Evolutionary conservation across 176 grass and related monocot species (phyloP), one percentile per base, ranked within the genome.

Genomic region (Urochloa ruziziensis): DNA sequence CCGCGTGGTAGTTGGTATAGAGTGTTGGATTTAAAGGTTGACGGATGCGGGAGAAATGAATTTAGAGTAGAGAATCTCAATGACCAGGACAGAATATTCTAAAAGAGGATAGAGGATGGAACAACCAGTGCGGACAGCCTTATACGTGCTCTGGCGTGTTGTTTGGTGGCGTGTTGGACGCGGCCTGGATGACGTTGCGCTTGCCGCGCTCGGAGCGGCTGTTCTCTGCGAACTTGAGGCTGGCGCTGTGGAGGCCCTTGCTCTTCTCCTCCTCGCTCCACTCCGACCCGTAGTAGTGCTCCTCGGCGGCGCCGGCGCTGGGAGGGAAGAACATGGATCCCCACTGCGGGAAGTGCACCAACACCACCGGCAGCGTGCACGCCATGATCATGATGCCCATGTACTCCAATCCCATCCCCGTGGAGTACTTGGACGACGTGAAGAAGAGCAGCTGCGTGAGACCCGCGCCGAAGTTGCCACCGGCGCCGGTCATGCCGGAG

Each of bases 341-440:
- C 94, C 94, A 97, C 63, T 97, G 94, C 15, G 94, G 94, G 75
- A 97, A 97, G 84, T 94, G 95, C 28, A 97, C 88, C 2, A 97
- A 23, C 12, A 40, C 37, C 0, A 89, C 57, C 0, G 95, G 92
- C 25, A 88, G 18, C 5, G 95, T 97, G 84, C 92, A 97, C 3
- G 68, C 90, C 92, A 97, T 97, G 81, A 89, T 79, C 95, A 97
- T 94, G 59, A 97, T 82, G 5, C 95, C 95, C 95, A 97, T 97
- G 59, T 87, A 77, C 64, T 79, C 36, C 0, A 97, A 68, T 0
- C 95, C 94, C 7, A 24, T 89, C 0, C 56, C 81, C 0, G 90
- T 97, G 29, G 92, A 88, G 69, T 97, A 92, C 0, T 14, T 65
- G 15, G 88, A 89, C 6, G 83, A 87, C 0, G 94, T 97, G 77